Evolutionary conservation across 805 yeast genomes (phyloP), one percentile per base, ranked within the genome.

Genomic region (Candida silvicultrix): DNA sequence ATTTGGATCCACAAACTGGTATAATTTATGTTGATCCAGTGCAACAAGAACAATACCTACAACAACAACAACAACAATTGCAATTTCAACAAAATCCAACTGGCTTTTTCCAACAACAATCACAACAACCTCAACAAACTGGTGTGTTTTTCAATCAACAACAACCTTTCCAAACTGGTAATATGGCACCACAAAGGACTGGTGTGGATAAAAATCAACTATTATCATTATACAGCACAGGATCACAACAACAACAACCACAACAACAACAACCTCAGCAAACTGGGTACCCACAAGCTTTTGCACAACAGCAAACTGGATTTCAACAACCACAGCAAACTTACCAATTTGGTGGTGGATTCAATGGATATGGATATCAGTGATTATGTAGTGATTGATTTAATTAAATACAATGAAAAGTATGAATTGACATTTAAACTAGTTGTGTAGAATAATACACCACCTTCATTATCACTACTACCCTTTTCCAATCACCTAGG

Each of bases 1-100:
- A 80, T 58, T 71, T 83, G 19, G 90, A 85, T 54, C 89, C 89
- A 2, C 67, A 74, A 8, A 82, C 89, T 0, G 90, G 92, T 12
- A 74, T 78, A 41, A 64, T 83, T 4, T 85, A 84, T 54, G 77
- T 84, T 32, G 90, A 85, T 56, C 74, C 81, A 11, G 79, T 75
- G 40, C 89, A 83, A 55, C 85, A 83, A 42, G 60, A 59, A 36
- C 57, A 54, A 38, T 59, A 56, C 41, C 53, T 52, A 32, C 54
- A 49, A 14, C 60, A 57, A 38, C 60, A 57, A 38, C 60, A 58
- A 29, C 55, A 55, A 18, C 56, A 50, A 31, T 40, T 50, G 12
- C 38, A 32, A 34, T 38, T 21, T 3, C 57, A 51, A 28, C 49
- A 43, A 25, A 50, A 45, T 19, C 39, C 19, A 37, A 37, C 39